phyloP scores from a whole-genome alignment of 305 asterid species.

The Fraxinus nigra region DNA sequence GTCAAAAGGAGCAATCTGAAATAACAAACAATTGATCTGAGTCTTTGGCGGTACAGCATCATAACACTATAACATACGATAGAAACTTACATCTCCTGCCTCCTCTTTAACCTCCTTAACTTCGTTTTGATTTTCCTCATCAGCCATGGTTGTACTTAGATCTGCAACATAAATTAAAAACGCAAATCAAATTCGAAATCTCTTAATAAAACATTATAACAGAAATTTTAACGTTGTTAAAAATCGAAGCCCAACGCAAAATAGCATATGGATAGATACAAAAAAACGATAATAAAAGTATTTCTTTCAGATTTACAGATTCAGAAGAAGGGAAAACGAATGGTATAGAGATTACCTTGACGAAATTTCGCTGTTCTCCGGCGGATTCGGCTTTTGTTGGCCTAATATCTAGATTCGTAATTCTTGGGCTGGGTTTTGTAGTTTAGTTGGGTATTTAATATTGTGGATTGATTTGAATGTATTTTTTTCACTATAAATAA shows the following conservation, averaged over 20 bases:
- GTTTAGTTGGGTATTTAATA: no score
- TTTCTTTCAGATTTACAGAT: neutral
- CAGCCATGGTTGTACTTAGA: no score
- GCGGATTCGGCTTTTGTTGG: no score
- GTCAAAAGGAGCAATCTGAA: slow-evolving; percentile 46
- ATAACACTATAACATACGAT: neutral
- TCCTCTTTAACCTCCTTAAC: no score
- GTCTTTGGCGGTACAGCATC: slow-evolving; percentile 16
- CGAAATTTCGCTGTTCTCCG: neutral
- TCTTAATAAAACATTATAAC: no score
- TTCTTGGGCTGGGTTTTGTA: no score
- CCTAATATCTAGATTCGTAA: no score
- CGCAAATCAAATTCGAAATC: no score
- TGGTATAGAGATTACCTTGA: neutral
- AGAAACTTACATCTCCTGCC: slow-evolving; percentile 30
- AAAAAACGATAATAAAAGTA: neutral
- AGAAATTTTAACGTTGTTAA: neutral
- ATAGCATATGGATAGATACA: neutral
- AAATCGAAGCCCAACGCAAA: neutral
- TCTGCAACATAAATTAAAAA: no score
- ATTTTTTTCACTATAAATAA: no score
- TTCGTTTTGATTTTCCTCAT: no score
- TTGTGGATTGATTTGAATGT: no score
- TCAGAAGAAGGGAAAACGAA: neutral
- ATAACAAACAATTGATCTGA: neutral